Evolutionary conservation across 2,329 filamentous ascomycete genomes (phyloP).

Genomic region (Sordariomycetes sp.): DNA sequence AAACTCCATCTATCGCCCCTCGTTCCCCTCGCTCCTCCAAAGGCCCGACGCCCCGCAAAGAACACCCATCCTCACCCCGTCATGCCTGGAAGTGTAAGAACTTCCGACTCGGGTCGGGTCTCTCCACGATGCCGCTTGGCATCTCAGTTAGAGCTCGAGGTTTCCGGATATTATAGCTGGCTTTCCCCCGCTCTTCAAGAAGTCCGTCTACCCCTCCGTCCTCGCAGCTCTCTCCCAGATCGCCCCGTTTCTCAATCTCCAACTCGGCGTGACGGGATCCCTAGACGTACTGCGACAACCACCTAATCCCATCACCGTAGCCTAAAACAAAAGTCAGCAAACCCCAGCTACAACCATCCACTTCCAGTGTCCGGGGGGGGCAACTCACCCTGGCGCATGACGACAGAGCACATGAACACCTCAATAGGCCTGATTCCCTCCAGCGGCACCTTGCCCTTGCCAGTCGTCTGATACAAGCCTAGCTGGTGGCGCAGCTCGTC

Average conservation of each 20-base stretch:
- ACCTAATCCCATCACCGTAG: constrained; percentile 84
- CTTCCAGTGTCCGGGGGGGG: too few species aligned
- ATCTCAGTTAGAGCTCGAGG: background rate
- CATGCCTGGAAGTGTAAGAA: background rate
- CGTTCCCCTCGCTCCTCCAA: background rate
- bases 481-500: constrained; percentile 88
- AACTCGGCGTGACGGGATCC: background rate
- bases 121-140: background rate
- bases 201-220: background rate
- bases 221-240: background rate
- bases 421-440: constrained; percentile 93
- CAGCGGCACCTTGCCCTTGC: constrained; percentile 86
- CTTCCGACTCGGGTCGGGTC: too few species aligned
- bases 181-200: background rate
- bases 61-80: background rate
- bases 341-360: background rate
- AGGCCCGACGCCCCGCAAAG: background rate
- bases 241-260: background rate
- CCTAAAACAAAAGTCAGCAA: constrained; percentile 30
- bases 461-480: constrained; percentile 90
- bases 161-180: background rate
- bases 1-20: background rate
- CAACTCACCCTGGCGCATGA: constrained; percentile 79
- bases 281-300: constrained; percentile 88
- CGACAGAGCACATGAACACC: constrained; percentile 98